Evolutionary conservation across 768 basidiomycete genomes (phyloP).

Genomic region (Phlebiopsis flavidoalba): DNA sequence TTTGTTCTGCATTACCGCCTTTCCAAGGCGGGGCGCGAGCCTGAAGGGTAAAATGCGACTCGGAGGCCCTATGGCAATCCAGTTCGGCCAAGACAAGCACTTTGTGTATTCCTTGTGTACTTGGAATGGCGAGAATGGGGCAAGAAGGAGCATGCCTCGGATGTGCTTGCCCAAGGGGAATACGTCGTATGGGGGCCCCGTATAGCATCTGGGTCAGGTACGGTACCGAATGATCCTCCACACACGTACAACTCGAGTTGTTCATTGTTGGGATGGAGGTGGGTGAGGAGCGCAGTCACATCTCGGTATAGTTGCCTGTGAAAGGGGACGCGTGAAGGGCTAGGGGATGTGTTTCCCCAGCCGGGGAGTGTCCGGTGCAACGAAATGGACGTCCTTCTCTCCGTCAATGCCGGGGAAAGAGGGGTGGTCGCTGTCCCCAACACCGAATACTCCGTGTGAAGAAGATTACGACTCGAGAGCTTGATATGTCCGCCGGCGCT

Average conservation of each 20-base stretch:
- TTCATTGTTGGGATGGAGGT: conserved; percentile 39
- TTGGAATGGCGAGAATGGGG: conserved; percentile 42
- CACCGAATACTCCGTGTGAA: conserved; percentile 51
- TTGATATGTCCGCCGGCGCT: conserved; percentile 45
- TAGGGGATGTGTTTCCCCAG: conserved; percentile 50
- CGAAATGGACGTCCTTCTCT: conserved; percentile 38
- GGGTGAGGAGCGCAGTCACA: conserved; percentile 40
- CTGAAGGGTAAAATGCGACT: conserved; percentile 38
- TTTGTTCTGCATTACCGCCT: conserved; percentile 27
- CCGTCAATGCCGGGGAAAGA: conserved; percentile 27
- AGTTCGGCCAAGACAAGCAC: conserved; percentile 41
- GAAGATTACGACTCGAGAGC: conserved; percentile 44
- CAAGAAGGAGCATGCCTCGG: conserved; percentile 42
- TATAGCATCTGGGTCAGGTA: conserved; percentile 54
- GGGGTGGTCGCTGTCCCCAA: conserved; percentile 38
- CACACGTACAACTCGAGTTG: conserved; percentile 43
- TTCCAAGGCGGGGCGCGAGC: conserved; percentile 28
- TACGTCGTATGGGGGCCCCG: conserved; percentile 40
- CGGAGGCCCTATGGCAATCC: conserved; percentile 42
- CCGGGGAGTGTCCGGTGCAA: conserved; percentile 54
- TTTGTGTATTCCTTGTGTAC: conserved; percentile 41
- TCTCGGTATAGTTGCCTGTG: conserved; percentile 38
- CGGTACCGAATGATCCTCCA: conserved; percentile 51
- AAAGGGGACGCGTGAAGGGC: conserved; percentile 30
- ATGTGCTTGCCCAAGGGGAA: conserved; percentile 48